A percentile compares a stretch with the other conserved stretches of the same genome.
Evolutionary conservation across 2,329 filamentous ascomycete genomes (phyloP).

Genomic region (Thielaviopsis ethacetica): DNA sequence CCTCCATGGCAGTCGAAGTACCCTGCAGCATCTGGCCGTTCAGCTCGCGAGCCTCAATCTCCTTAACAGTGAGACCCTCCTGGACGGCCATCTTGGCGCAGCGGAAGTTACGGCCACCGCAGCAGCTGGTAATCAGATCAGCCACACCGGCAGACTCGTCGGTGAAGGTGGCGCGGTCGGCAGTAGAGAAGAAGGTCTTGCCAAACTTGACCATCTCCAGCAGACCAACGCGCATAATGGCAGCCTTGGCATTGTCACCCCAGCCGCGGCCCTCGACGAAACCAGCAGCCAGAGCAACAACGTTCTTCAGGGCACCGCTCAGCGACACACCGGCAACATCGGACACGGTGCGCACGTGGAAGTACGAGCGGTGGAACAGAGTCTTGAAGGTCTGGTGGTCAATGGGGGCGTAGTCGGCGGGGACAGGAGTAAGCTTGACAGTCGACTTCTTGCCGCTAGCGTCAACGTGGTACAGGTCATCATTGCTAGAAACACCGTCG

Average conservation of each 20-base stretch:
- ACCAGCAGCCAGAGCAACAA: constrained; percentile 83
- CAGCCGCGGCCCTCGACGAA: constrained; percentile 92
- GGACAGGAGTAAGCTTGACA: constrained; percentile 57
- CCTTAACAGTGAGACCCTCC: constrained; percentile 61
- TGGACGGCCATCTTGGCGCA: constrained; percentile 81
- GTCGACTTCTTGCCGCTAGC: constrained; percentile 49
- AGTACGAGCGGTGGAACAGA: constrained; percentile 92
- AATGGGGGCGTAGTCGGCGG: constrained; percentile 67
- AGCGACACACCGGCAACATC: constrained; percentile 97
- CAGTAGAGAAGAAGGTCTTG: constrained; percentile 79
- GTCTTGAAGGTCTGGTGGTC: constrained; percentile 70
- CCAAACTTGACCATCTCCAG: constrained; percentile 96
- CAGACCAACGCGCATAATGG: constrained; percentile 89
- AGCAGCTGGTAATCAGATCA: constrained; percentile 88
- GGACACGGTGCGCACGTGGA: constrained; percentile 84
- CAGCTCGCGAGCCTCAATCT: constrained; percentile 76
- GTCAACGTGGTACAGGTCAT: constrained; percentile 49
- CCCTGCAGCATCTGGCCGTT: constrained; percentile 97
- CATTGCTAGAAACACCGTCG: constrained; percentile 24
- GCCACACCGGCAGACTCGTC: constrained; percentile 91
- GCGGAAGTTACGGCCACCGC: constrained; percentile 80
- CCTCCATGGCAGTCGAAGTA: constrained; percentile 78
- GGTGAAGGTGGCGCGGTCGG: constrained; percentile 78
- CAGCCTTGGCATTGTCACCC: constrained; percentile 98
- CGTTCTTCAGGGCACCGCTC: constrained; percentile 89